A percentile compares a stretch with the other conserved stretches of the same genome.
Evolutionary conservation across 169 alveolate species (phyloP).

Genomic region (Plasmodium adleri): DNA sequence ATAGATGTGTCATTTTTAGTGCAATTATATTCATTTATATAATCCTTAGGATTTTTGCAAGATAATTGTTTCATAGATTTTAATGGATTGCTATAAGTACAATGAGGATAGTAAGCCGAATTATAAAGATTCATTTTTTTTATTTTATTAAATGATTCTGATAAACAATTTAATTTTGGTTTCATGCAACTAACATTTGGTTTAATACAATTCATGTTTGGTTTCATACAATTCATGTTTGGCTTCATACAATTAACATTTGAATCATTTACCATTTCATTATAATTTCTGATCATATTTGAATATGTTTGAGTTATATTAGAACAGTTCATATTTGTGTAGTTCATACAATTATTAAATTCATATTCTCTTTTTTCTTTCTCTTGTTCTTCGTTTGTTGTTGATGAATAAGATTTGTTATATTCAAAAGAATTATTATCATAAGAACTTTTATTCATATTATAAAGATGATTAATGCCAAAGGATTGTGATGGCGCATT

Average conservation of each 20-base stretch:
- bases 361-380: neutral
- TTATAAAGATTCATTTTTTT: constrained; percentile 14
- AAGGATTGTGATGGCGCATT: constrained; percentile 16
- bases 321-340: neutral
- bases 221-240: neutral
- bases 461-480: constrained; percentile 13
- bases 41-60: constrained; percentile 25
- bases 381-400: neutral
- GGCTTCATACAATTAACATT: neutral
- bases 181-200: neutral
- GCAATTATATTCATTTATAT: constrained; percentile 21
- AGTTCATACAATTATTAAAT: neutral
- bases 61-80: constrained; percentile 9
- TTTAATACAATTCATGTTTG: neutral
- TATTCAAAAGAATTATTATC: neutral
- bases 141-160: constrained; percentile 7
- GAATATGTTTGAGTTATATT: too few relatives aligned
- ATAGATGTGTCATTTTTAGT: neutral
- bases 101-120: constrained; percentile 32
- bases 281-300: neutral
- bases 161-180: neutral
- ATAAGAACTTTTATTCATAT: constrained; percentile 5
- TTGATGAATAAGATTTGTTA: constrained; percentile 21
- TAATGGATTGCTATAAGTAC: constrained; percentile 7
- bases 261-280: neutral